phyloP scores from a whole-genome alignment of 345 rosid genomes.

The Acer saccharum region DNA sequence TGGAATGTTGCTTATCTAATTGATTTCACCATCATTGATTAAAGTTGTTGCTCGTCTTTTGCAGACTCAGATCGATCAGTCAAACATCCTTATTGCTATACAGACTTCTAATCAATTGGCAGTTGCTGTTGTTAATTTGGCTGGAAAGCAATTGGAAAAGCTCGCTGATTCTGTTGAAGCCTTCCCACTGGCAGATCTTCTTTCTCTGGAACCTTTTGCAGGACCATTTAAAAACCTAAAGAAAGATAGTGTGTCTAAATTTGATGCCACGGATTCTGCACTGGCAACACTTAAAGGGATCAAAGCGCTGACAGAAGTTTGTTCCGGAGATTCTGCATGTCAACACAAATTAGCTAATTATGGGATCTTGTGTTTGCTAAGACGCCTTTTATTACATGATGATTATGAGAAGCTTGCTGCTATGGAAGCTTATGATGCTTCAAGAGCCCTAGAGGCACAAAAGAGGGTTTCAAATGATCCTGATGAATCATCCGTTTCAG shows the following conservation, averaged over 20 bases:
- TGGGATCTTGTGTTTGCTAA: conserved; percentile 82
- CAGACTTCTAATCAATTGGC: conserved; percentile 76
- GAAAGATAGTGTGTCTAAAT: conserved; percentile 64
- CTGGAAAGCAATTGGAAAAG: conserved; percentile 57
- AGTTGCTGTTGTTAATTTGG: conserved; percentile 78
- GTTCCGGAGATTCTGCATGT: conserved; percentile 64
- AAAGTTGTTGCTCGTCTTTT: conserved; percentile 28
- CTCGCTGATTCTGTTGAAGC: conserved; percentile 50
- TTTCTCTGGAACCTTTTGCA: conserved; percentile 81
- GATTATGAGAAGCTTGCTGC: conserved; percentile 95
- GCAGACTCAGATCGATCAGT: conserved; percentile 78
- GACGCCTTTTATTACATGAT: conserved; percentile 78
- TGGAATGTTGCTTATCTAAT: conserved; percentile 18
- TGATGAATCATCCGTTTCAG: conserved; percentile 46
- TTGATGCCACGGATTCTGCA: conserved; percentile 87
- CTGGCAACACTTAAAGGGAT: conserved; percentile 83
- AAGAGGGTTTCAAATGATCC: conserved; percentile 45
- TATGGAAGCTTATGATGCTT: conserved; percentile 90
- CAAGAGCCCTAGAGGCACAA: conserved; percentile 62
- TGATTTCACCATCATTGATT: conserved; percentile 3
- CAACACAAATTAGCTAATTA: conserved; percentile 65
- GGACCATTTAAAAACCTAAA: conserved; percentile 65
- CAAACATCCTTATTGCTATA: conserved; percentile 62
- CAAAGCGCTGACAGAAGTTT: conserved; percentile 82
- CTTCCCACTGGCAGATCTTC: conserved; percentile 78